phyloP scores from a whole-genome alignment of 2,329 filamentous ascomycete genomes.

The Myotisia sp. region DNA sequence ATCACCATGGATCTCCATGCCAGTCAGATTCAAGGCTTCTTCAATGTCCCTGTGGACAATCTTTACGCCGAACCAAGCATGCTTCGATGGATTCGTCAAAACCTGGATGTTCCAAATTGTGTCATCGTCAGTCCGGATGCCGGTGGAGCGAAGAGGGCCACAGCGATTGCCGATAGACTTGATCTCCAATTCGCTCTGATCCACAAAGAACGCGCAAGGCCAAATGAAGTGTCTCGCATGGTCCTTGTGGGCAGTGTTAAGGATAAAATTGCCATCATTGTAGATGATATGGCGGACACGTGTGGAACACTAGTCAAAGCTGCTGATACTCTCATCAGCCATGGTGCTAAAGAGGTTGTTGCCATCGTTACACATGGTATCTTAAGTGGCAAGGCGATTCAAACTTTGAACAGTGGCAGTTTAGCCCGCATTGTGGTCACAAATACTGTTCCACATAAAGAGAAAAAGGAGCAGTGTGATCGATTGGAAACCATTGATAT shows the following conservation, averaged over 20 bases:
- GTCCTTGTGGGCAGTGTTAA: constrained; percentile 88
- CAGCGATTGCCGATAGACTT: constrained; percentile 80
- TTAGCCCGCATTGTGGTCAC: constrained; percentile 73
- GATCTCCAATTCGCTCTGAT: constrained; percentile 87
- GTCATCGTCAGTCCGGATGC: constrained; percentile 93
- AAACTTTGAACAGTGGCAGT: constrained; percentile 66
- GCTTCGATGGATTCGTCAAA: constrained; percentile 78
- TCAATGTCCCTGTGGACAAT: constrained; percentile 69
- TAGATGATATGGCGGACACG: constrained; percentile 96
- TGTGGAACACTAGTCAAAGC: constrained; percentile 82
- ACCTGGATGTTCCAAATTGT: constrained; percentile 65
- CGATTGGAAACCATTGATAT: constrained; percentile 87
- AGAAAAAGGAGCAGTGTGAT: constrained; percentile 64
- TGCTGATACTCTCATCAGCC: constrained; percentile 71
- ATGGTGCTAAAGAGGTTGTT: constrained; percentile 76
- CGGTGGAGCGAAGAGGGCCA: constrained; percentile 87
- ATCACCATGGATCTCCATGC: constrained; percentile 96
- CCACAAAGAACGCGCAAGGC: constrained; percentile 87
- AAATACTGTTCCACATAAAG: constrained; percentile 70
- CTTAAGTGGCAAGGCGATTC: constrained; percentile 72
- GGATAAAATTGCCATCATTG: constrained; percentile 84
- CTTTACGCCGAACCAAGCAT: constrained; percentile 90
- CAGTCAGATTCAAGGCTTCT: constrained; percentile 89
- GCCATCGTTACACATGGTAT: constrained; percentile 95
- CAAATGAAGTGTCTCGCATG: constrained; percentile 85